These are phyloP conservation scores for Colletotrichum sp. DNA, from an alignment of 2,329 filamentous ascomycete genomes.

Conservation along the genomic window DNA sequence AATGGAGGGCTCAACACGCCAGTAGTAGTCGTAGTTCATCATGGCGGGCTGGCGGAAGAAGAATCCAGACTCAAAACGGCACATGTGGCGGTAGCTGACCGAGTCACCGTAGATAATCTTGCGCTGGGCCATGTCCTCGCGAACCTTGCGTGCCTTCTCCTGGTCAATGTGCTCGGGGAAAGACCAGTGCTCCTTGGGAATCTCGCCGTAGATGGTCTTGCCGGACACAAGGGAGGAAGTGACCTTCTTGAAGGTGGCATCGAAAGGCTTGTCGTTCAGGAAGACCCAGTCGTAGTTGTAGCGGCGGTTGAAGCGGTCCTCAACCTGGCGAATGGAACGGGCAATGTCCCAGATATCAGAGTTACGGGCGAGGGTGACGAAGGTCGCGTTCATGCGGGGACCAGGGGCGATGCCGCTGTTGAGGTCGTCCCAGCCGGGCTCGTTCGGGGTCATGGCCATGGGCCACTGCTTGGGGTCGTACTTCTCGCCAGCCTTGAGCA, in stretches of 20 bases:
- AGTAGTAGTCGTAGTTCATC: slow-evolving; percentile 99
- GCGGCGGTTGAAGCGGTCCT: slow-evolving; percentile 96
- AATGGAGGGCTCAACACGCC: slow-evolving; percentile 97
- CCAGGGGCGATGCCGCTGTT: slow-evolving; percentile 60
- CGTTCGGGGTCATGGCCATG: slow-evolving; percentile 57
- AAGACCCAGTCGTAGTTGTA: slow-evolving; percentile 99
- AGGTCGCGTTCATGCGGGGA: slow-evolving; percentile 92
- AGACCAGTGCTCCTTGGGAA: slow-evolving; percentile 93
- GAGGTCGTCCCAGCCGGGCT: slow-evolving; percentile 59
- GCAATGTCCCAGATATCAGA: slow-evolving; percentile 96
- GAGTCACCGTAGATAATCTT: slow-evolving; percentile 99
- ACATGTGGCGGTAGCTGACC: slow-evolving; percentile 98
- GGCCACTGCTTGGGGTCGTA: slow-evolving; percentile 48
- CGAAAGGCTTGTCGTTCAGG: slow-evolving; percentile 94
- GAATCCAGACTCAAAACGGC: slow-evolving; percentile 97
- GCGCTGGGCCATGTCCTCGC: slow-evolving; percentile 90
- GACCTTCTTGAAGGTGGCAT: slow-evolving; percentile 91
- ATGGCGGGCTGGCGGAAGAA: slow-evolving; percentile 96
- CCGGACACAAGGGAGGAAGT: slow-evolving; percentile 91
- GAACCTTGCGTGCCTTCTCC: slow-evolving; percentile 87
- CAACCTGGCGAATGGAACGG: slow-evolving; percentile 92
- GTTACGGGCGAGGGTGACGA: slow-evolving; percentile 94
- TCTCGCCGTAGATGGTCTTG: slow-evolving; percentile 88
- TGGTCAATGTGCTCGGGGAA: slow-evolving; percentile 96
- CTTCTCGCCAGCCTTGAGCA: slow-evolving; percentile 30